Evolutionary conservation across 352 stramenopile genomes (phyloP).

Genomic region (Plasmopara halstedii): DNA sequence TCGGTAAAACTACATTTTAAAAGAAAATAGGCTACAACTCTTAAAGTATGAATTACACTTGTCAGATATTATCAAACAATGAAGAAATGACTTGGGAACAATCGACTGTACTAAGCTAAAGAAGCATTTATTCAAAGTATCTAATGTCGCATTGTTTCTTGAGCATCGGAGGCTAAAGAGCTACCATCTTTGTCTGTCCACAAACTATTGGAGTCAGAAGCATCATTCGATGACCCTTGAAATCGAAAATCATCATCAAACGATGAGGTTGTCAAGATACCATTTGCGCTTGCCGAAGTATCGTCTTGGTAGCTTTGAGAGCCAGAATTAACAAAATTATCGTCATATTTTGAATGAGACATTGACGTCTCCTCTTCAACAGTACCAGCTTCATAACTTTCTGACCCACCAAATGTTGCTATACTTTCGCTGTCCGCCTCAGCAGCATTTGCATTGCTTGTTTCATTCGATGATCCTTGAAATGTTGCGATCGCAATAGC

Average conservation of each 20-base stretch:
- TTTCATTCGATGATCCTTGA: neutral
- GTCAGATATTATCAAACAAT: too few relatives aligned
- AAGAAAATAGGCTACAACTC: too few relatives aligned
- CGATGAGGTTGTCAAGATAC: neutral
- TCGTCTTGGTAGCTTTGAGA: neutral
- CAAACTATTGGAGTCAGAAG: neutral
- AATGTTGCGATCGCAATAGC: conserved; percentile 15
- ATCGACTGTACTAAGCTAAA: too few relatives aligned
- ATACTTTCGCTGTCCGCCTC: conserved; percentile 1
- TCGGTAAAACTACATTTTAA: too few relatives aligned
- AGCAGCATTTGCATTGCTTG: conserved; percentile 2
- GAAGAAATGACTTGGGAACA: too few relatives aligned
- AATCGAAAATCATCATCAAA: neutral
- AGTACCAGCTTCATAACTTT: conserved; percentile 4
- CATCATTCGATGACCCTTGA: neutral
- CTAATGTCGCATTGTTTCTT: too few relatives aligned
- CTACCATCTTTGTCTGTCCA: neutral
- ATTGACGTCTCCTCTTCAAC: neutral
- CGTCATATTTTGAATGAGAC: neutral
- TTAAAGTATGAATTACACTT: too few relatives aligned
- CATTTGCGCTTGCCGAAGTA: neutral
- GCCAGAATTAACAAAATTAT: neutral
- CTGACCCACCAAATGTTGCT: conserved; percentile 5
- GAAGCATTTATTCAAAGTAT: too few relatives aligned
- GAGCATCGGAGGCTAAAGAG: too few relatives aligned